Evolutionary conservation across 1,284 basidiomycete genomes (phyloP).

Genomic region (Grifola frondosa): DNA sequence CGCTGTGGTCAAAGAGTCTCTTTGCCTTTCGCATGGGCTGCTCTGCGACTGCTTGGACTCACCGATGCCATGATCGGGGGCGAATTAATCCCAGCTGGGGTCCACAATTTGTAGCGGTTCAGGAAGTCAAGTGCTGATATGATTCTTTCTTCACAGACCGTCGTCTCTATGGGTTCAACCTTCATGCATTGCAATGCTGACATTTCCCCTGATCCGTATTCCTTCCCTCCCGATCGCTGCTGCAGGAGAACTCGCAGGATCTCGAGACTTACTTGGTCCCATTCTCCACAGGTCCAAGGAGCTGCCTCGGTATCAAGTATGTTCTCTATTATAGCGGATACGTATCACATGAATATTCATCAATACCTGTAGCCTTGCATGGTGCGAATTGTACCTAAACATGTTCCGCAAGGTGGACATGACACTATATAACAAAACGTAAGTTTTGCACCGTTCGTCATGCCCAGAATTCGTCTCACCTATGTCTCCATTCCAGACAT

Average conservation of each 20-base stretch:
- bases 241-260: not conserved
- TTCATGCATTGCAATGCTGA: not conserved
- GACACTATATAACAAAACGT: constrained; percentile 3
- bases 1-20: constrained; percentile 3
- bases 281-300: constrained; percentile 1
- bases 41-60: not conserved
- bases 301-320: constrained; percentile 1
- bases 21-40: not conserved
- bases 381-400: constrained; percentile 3
- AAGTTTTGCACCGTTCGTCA: not conserved
- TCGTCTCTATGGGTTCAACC: not conserved
- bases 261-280: constrained; percentile 1
- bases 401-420: constrained; percentile 3
- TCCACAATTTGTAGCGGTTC: not conserved
- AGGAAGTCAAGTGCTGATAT: not conserved
- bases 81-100: not conserved
- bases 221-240: constrained; percentile 2
- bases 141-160: not conserved
- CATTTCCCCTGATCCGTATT: not conserved
- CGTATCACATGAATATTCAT: not conserved
- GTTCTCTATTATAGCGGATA: not conserved
- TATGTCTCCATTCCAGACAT: not conserved
- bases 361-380: not conserved
- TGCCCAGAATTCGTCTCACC: not conserved
- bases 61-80: not conserved